phyloP scores from a whole-genome alignment of 805 yeast species.

The Candida maris region DNA sequence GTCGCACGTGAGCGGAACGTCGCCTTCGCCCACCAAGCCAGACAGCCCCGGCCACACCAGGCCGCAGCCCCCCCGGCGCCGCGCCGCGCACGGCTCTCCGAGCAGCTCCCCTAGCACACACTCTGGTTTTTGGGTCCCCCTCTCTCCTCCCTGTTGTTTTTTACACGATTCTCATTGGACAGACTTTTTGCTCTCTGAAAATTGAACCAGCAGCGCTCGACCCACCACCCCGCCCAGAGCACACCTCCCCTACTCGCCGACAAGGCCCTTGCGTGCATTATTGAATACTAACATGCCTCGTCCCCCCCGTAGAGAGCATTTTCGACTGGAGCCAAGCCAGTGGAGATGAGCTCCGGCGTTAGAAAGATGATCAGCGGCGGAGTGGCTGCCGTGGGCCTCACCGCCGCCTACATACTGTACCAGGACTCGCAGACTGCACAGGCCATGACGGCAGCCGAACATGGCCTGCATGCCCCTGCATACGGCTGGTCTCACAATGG shows the following conservation, averaged over 20 bases:
- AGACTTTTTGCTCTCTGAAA: constrained; percentile 3
- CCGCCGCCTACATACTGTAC: constrained; percentile 78
- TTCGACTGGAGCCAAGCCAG: constrained; percentile 30
- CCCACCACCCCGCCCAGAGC: too few species aligned
- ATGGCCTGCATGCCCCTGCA: constrained; percentile 94
- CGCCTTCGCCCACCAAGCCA: too few species aligned
- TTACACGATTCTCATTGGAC: constrained; percentile 29
- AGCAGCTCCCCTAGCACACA: too few species aligned
- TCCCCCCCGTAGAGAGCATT: constrained; percentile 32
- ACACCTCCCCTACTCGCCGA: too few species aligned
- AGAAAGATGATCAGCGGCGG: constrained; percentile 58
- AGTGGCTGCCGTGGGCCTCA: constrained; percentile 71
- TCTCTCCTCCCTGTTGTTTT: constrained; percentile 22
- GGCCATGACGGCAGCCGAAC: constrained; percentile 99
- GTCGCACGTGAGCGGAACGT: too few species aligned
- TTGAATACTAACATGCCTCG: constrained; percentile 24
- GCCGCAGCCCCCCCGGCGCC: too few species aligned
- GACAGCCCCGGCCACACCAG: too few species aligned
- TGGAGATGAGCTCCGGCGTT: constrained; percentile 32
- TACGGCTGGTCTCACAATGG: constrained; percentile 94
- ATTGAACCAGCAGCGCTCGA: not conserved
- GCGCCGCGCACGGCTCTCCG: too few species aligned
- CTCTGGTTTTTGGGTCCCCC: too few species aligned
- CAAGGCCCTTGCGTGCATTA: too few species aligned
- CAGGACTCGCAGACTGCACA: constrained; percentile 82